These are phyloP conservation scores for Silene conica DNA, from an alignment of 148 eudicot species.

Conservation along the genomic window DNA sequence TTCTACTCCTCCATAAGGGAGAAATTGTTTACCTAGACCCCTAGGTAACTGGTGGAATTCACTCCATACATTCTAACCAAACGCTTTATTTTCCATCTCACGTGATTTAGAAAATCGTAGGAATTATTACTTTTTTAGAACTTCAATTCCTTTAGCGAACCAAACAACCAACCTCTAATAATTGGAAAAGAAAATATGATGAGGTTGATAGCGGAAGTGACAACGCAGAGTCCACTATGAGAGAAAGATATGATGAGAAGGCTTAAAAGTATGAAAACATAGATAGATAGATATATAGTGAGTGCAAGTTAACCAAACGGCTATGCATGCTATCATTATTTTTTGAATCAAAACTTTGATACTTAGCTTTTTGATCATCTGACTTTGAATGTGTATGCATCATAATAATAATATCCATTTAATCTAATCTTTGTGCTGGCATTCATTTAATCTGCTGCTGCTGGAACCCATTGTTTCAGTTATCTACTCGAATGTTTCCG, in stretches of 20 bases:
- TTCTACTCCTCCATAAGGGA: too few relatives aligned
- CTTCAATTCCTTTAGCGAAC: too few relatives aligned
- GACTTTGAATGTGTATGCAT: background rate
- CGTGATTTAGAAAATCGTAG: too few relatives aligned
- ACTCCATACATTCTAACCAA: too few relatives aligned
- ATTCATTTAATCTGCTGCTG: background rate
- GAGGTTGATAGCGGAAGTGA: constrained; percentile 12
- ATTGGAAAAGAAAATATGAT: too few relatives aligned
- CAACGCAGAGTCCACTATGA: constrained; percentile 5
- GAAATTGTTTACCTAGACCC: too few relatives aligned
- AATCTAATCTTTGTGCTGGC: background rate
- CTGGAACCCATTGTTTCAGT: background rate
- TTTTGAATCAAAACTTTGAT: background rate
- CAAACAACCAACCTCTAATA: too few relatives aligned
- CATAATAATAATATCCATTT: too few relatives aligned
- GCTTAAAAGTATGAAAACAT: background rate
- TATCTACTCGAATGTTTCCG: background rate
- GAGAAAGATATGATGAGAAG: constrained; percentile 5
- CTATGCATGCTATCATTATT: background rate
- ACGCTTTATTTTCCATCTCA: too few relatives aligned
- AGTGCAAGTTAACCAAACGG: constrained; percentile 22
- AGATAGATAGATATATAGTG: background rate
- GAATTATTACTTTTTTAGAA: too few relatives aligned
- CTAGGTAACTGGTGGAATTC: too few relatives aligned
- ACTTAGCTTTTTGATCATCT: background rate